Evolutionary conservation across 2,329 filamentous ascomycete genomes (phyloP), one percentile per base, ranked within the genome.

Genomic region (Gnomoniopsis sp.): DNA sequence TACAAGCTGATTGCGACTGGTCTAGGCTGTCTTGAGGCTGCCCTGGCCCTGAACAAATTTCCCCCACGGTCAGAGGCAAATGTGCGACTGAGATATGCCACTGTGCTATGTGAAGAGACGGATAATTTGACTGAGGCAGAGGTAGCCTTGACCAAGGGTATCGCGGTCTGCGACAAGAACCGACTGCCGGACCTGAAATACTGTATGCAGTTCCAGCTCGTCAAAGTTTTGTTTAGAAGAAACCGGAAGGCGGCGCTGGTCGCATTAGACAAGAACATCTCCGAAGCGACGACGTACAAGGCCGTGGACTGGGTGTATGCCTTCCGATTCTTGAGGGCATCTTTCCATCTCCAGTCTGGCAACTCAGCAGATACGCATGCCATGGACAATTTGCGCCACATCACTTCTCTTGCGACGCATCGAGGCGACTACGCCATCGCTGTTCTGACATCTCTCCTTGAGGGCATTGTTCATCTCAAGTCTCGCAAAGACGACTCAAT

Each of bases 261-360:
- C 63, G 81, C 86, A 0, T 75, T 91, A 17, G 89, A 93, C 67
- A 80, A 81, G 26, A 80, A 88, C 48, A 88, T 92, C 49, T 75
- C 80, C 0, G 87, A 91, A 66, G 86, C 86, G 33, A 83, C 88
- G 70, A 82, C 86, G 75, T 88, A 75, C 67, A 85, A 87, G 68
- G 87, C 89, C 65, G 76, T 81, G 10, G 82, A 86, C 52, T 93
- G 90, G 90, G 80, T 88, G 17, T 93, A 93, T 68, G 88, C 87
- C 0, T 89, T 93, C 66, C 85, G 89, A 8, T 85, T 93, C 49
- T 74, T 93, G 15, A 89, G 90, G 64, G 84, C 88, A 0, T 85
- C 88, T 0, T 81, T 92, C 49, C 84, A 88, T 60, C 74, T 91
- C 52, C 82, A 89, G 64, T 78, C 80, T 49, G 78, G 81, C 4